Evolutionary conservation across 2,329 filamentous ascomycete genomes (phyloP).

Genomic region (Sphaerulina musiva): DNA sequence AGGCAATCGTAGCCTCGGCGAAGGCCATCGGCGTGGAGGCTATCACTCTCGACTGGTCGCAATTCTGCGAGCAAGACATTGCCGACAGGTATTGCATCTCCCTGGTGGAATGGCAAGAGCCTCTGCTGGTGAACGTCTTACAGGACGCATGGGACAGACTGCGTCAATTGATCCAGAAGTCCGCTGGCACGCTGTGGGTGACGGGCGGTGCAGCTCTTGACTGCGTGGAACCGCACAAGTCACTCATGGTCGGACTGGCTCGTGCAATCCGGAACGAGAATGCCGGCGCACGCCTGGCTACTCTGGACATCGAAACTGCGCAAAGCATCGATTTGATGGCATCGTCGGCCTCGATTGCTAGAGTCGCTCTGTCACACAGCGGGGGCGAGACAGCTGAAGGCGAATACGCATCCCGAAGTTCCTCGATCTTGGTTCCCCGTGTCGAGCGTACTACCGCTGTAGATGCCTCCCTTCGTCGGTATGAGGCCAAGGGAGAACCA

Average conservation of each 20-base stretch:
- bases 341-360: constrained; percentile 1
- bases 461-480: constrained; percentile 9
- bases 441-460: constrained; percentile 10
- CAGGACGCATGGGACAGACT: constrained; percentile 3
- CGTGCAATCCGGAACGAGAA: constrained; percentile 19
- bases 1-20: not conserved
- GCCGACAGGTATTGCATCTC: constrained; percentile 11
- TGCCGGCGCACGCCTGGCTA: constrained; percentile 5
- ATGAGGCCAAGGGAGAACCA: constrained; percentile 10
- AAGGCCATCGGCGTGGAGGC: not conserved
- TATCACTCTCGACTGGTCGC: not conserved
- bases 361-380: constrained; percentile 5
- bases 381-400: constrained; percentile 4
- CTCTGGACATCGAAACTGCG: constrained; percentile 11
- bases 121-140: constrained; percentile 3
- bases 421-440: constrained; percentile 11
- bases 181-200: constrained; percentile 9
- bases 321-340: not conserved
- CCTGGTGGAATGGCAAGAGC: constrained; percentile 4
- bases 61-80: constrained; percentile 1
- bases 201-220: constrained; percentile 9
- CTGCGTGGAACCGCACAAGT: constrained; percentile 1
- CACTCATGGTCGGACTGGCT: constrained; percentile 11
- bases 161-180: not conserved
- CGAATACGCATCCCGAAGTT: constrained; percentile 13